Conservation (phyloP, 108 stramenopile genomes). For the Stephanodiscus minutulus region DNA sequence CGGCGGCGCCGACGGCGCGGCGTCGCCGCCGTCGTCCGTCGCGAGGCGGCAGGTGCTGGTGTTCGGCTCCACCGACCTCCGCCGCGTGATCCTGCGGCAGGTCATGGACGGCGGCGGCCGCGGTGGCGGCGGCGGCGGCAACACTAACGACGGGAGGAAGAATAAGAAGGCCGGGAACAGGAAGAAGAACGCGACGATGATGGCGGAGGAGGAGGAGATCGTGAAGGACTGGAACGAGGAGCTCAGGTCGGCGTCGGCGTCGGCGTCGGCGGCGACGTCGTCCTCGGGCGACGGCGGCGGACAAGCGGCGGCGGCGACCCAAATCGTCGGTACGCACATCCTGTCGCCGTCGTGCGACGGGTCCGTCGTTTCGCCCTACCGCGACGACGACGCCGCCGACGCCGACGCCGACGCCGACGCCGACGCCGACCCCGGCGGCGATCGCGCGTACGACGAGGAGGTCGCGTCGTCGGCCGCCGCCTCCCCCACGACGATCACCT, state of each 20-base stretch:
- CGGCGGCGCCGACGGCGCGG: neutral
- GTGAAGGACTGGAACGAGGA: conserved; percentile 38
- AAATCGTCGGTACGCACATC: conserved; percentile 6
- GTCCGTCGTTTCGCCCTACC: conserved; percentile 2
- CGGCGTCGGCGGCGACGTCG: neutral
- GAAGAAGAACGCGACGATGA: conserved; percentile 36
- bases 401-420: too few species aligned
- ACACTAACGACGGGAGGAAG: neutral
- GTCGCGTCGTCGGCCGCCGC: conserved; percentile 1
- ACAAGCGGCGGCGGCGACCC: neutral
- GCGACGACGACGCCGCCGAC: neutral
- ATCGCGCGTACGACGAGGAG: neutral
- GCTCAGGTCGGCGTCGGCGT: conserved; percentile 3
- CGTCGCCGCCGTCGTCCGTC: conserved; percentile 1
- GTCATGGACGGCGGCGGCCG: conserved; percentile 7
- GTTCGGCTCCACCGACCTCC: conserved; percentile 19
- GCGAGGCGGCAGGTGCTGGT: conserved; percentile 17
- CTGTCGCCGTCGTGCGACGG: conserved; percentile 8
- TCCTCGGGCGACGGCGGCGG: neutral
- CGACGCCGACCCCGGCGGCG: too few species aligned
- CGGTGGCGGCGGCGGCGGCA: neutral
- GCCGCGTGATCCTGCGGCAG: conserved; percentile 22
- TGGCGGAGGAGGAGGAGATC: conserved; percentile 36
- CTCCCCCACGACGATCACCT: conserved; percentile 26
- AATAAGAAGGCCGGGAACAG: conserved; percentile 24